phyloP scores from a whole-genome alignment of 495 filamentous ascomycete species.

The Cetradonia linearis region DNA sequence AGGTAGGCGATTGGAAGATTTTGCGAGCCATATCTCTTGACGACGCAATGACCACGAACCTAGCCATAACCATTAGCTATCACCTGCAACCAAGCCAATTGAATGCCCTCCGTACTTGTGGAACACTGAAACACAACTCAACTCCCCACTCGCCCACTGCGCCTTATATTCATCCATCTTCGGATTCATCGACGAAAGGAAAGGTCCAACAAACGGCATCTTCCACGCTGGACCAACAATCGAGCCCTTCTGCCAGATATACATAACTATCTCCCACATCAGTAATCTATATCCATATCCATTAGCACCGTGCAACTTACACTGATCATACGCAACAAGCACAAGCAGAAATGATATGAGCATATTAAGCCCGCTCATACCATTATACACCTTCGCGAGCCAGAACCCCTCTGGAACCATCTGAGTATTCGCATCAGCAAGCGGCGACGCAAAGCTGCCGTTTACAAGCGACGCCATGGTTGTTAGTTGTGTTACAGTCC shows the following conservation, averaged over 20 bases:
- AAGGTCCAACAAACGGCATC: constrained; percentile 91
- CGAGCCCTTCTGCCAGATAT: constrained; percentile 73
- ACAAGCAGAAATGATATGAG: constrained; percentile 53
- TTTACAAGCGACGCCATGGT: constrained; percentile 51
- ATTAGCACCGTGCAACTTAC: constrained; percentile 39
- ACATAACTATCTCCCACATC: constrained; percentile 50
- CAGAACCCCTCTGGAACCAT: constrained; percentile 35
- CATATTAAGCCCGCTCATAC: constrained; percentile 53
- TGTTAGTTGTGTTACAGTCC: background rate
- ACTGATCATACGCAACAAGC: constrained; percentile 77
- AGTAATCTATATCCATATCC: background rate
- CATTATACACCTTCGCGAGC: constrained; percentile 39
- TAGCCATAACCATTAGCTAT: constrained; percentile 29
- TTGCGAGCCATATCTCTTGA: constrained; percentile 93
- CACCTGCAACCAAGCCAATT: background rate
- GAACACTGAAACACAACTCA: constrained; percentile 97
- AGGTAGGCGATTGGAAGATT: constrained; percentile 88
- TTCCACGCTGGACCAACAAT: constrained; percentile 79
- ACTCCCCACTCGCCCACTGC: constrained; percentile 81
- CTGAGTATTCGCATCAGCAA: constrained; percentile 54
- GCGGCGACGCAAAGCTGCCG: constrained; percentile 65
- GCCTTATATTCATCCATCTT: constrained; percentile 82
- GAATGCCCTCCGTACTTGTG: constrained; percentile 68
- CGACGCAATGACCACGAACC: constrained; percentile 96
- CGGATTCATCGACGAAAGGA: constrained; percentile 83